Base-by-base conservation (phyloP, 352 stramenopile species). In the Bremia lactucae region DNA sequence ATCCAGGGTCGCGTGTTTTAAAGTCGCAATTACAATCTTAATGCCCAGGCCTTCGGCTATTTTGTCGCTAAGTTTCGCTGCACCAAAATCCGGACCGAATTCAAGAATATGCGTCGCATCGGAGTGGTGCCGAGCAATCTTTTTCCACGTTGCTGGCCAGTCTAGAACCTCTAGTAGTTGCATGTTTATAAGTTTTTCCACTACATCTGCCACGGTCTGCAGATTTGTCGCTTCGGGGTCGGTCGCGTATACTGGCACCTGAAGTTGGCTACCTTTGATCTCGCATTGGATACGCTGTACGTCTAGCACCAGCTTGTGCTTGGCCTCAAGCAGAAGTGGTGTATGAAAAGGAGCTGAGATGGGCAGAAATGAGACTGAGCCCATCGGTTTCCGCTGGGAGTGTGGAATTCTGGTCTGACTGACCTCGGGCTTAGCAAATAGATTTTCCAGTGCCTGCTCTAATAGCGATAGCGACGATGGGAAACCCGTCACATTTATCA, bases 301-400 rank as follows among this genome's bases (percentile, higher is more conserved):
- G 37, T 89, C 75, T 9, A 46, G 28, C 6, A 83, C 5, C 31
- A 91, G 65, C 41, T 54, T 49, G 3, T 50, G 40, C 26, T 70
- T 69, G 5, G 74, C 75, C 0, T 55, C 36, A 28, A 22, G 44
- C 18, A 88, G 43, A 35, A 85, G 33, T 6, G 45, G 42, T 43
- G 72, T 87, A 52, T 94, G 83, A 66, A 94, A 94, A 1, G 80
- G 69, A 16, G 69, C 70, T 28, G 76, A 86, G 1, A 92, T 52
- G 3, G 43, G 33, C 18, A 94, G 18, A 34, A 86, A 88, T 6
- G 42, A 55, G 8, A 82, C 46, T n/a, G 51, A 61, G 0, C 75
- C 78, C 4, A 55, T 52, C 8, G 78, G 76, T 59, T 91, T 90
- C 45, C 83, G 70, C 46, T 83, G 62, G 29, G 83, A 93, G 52